Evolutionary conservation across 1,284 basidiomycete genomes (phyloP).

Genomic region (Chalciporus piperatoides): DNA sequence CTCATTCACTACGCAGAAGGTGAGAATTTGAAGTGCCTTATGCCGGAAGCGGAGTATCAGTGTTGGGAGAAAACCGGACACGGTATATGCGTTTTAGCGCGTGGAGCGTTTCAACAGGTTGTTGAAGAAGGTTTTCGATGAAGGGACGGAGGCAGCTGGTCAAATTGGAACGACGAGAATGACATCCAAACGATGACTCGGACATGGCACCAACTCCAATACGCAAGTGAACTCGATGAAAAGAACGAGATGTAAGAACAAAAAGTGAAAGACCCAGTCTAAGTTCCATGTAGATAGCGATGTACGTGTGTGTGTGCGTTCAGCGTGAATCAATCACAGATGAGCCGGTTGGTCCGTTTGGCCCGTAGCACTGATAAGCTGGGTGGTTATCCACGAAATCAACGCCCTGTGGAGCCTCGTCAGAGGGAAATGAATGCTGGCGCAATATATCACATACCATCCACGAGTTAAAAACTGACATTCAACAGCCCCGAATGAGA

Average conservation of each 20-base stretch:
- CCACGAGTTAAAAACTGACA: background rate
- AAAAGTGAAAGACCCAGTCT: too few species aligned
- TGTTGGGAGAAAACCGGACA: slow-evolving; percentile 69
- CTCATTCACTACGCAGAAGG: slow-evolving; percentile 62
- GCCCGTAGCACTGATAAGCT: slow-evolving; percentile 1
- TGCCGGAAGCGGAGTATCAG: slow-evolving; percentile 68
- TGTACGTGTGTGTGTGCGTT: too few species aligned
- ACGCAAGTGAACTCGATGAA: too few species aligned
- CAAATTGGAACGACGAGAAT: too few species aligned
- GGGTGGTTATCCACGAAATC: background rate
- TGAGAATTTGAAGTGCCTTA: slow-evolving; percentile 51
- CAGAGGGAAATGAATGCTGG: background rate
- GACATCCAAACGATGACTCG: too few species aligned
- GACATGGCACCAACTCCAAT: too few species aligned
- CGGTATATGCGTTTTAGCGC: slow-evolving; percentile 56
- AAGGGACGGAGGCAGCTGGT: slow-evolving; percentile 39
- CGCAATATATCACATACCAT: background rate
- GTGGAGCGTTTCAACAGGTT: slow-evolving; percentile 52
- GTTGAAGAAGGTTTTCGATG: slow-evolving; percentile 52
- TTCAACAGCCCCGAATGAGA: background rate
- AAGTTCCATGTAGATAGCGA: too few species aligned
- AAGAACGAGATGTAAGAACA: too few species aligned
- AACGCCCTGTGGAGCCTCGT: background rate
- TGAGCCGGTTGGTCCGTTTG: background rate
- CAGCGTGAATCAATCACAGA: too few species aligned